phyloP scores from a whole-genome alignment of 306 rosid species.

The Sechiopsis laciniata region DNA sequence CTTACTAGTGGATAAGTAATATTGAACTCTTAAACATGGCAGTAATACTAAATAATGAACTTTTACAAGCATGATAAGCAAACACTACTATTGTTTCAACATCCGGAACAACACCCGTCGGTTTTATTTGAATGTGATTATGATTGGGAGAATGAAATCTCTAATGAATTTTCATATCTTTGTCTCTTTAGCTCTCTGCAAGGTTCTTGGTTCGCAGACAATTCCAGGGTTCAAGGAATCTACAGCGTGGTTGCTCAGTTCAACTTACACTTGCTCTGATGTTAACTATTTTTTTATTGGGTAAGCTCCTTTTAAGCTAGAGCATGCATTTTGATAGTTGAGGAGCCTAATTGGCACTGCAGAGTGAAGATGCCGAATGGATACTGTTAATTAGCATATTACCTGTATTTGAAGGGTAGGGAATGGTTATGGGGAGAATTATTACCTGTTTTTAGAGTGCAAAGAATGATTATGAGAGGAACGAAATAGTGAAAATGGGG shows the following conservation, averaged over 20 bases:
- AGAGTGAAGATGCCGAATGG: too few relatives aligned
- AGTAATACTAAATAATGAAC: not conserved
- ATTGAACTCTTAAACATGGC: not conserved
- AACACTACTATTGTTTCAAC: not conserved
- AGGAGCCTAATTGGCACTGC: not conserved
- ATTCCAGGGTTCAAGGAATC: slow-evolving; percentile 39
- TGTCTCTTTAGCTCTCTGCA: slow-evolving; percentile 43
- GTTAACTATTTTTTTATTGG: slow-evolving; percentile 68
- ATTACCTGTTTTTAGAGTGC: too few relatives aligned
- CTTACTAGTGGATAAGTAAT: not conserved
- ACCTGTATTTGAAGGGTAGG: too few relatives aligned
- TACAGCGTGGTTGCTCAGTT: slow-evolving; percentile 53
- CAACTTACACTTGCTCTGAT: slow-evolving; percentile 68
- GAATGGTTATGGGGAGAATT: too few relatives aligned
- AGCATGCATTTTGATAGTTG: slow-evolving; percentile 13
- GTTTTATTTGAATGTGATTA: slow-evolving; percentile 11
- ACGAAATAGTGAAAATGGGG: too few relatives aligned
- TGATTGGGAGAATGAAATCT: not conserved
- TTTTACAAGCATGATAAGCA: slow-evolving; percentile 8
- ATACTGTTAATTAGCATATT: too few relatives aligned
- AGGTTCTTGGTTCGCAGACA: slow-evolving; percentile 48
- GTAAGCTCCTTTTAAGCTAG: slow-evolving; percentile 39
- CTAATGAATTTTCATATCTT: slow-evolving; percentile 18
- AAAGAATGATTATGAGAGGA: too few relatives aligned
- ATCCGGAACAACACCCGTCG: not conserved